Percentiles rank a stretch among this genome's conserved stretches.
phyloP scores from a whole-genome alignment of 345 rosid species.

The Eucalyptus coolabah region DNA sequence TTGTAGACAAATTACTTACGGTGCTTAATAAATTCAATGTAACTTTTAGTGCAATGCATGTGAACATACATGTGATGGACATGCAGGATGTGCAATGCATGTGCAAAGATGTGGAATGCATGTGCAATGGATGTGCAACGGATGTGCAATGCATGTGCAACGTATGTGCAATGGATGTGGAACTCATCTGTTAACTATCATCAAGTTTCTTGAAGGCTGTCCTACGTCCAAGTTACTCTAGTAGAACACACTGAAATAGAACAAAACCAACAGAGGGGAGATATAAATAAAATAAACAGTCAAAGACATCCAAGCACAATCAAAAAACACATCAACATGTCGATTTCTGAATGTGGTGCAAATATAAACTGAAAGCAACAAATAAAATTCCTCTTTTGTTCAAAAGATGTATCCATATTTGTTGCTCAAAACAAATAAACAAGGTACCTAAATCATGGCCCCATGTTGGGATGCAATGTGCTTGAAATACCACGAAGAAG shows the following conservation, averaged over 20 bases:
- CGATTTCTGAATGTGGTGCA: background rate
- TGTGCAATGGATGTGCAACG: no score
- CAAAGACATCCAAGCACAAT: background rate
- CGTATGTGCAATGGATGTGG: no score
- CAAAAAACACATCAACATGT: background rate
- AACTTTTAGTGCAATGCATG: no score
- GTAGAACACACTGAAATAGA: background rate
- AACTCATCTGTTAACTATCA: no score
- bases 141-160: no score
- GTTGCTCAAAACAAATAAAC: background rate
- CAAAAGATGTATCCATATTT: background rate
- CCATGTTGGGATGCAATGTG: conserved; percentile 95
- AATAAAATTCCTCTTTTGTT: background rate
- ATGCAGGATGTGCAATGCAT: no score
- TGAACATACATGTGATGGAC: no score
- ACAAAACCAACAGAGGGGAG: background rate
- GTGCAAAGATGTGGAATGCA: no score
- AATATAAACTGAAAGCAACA: background rate
- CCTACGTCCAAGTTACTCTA: background rate
- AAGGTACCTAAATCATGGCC: conserved; percentile 93
- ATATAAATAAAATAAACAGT: background rate
- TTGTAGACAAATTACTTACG: no score
- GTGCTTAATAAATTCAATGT: no score
- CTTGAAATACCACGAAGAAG: conserved; percentile 34
- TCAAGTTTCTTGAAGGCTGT: no score